Evolutionary conservation across 2,329 filamentous ascomycete genomes (phyloP), one percentile per base, ranked within the genome.

Genomic region (Fusarium sp.): DNA sequence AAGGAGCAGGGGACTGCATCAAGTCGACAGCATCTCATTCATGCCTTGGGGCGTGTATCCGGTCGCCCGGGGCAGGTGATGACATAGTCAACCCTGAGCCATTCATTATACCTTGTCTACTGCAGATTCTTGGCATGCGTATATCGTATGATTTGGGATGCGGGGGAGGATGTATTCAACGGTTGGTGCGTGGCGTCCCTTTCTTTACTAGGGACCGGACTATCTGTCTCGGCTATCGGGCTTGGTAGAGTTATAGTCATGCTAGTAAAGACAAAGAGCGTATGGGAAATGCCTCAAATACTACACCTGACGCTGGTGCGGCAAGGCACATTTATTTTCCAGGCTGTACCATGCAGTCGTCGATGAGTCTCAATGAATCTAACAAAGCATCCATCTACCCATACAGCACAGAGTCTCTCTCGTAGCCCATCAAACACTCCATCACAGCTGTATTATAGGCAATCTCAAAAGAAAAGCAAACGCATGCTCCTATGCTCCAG

Each of bases 31-130:
- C 46, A 31, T 54, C 31, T 39, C 35, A 54, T 39, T 39, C 29
- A 23, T 38, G 41, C 14, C 35, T 27, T 38, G 29, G 37, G 35
- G 15, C 11, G 27, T 47, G 37, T 38, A 44, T 29, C 51, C 47
- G 47, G 33, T 64, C 39, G 61, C 35, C 61, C 56, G 47, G 43
- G 38, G 38, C n/a, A 36, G 44, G 42, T 15, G 29, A 48, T 42
- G 17, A 13, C 6, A 31, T 36, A 35, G n/a, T n/a, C n/a, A n/a
- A 27, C 41, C 27, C 23, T 25, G 23, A 25, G 23, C 23, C 23
- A 25, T 23, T 23, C 7, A 39, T 19, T 37, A 11, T 14, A 37
- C 13, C 17, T 17, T 36, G 27, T 25, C 14, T 19, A 25, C 4
- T 50, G 52, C 36, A 29, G 25, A 46, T 58, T 38, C 41, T 53